Conservation (phyloP, 441 rosid species). For the Brassica hybrid region DNA sequence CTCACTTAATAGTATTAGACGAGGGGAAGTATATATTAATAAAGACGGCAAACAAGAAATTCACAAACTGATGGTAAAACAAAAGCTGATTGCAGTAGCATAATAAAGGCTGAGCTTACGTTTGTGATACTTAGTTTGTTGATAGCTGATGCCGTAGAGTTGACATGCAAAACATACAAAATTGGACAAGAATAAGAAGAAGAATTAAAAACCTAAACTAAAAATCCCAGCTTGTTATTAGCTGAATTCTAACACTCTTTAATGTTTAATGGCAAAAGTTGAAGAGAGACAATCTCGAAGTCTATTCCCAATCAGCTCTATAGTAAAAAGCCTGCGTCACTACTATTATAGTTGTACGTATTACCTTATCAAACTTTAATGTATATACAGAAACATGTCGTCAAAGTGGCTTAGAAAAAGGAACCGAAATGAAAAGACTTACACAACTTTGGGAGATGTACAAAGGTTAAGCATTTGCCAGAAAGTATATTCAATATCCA, state of each 20-base stretch:
- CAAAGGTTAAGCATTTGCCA: conserved; percentile 99
- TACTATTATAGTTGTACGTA: too few species aligned
- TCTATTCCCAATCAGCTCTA: too few species aligned
- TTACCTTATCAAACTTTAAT: too few species aligned
- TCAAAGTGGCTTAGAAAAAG: too few species aligned
- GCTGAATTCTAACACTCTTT: conserved; percentile 7
- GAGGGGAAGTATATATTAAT: background rate
- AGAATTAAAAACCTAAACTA: conserved; percentile 19
- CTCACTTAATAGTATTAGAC: background rate
- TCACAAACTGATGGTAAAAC: background rate
- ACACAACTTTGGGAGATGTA: conserved; percentile 98
- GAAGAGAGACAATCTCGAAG: too few species aligned
- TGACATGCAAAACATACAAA: conserved; percentile 44
- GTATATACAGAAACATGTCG: too few species aligned
- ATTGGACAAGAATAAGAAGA: conserved; percentile 53
- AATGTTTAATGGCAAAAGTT: conserved; percentile 1
- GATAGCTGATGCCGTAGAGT: conserved; percentile 71
- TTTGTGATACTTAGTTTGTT: conserved; percentile 96
- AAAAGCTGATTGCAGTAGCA: conserved; percentile 22
- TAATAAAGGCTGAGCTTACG: conserved; percentile 54
- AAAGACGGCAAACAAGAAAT: conserved; percentile 9
- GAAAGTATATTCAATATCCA: conserved; percentile 98
- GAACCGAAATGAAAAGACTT: conserved; percentile 43
- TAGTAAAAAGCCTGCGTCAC: too few species aligned
- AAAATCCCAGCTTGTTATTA: conserved; percentile 7